A percentile compares a stretch with the other conserved stretches of the same genome.
phyloP scores from a whole-genome alignment of 2,329 filamentous ascomycete genomes.

The Didymella pinodella region DNA sequence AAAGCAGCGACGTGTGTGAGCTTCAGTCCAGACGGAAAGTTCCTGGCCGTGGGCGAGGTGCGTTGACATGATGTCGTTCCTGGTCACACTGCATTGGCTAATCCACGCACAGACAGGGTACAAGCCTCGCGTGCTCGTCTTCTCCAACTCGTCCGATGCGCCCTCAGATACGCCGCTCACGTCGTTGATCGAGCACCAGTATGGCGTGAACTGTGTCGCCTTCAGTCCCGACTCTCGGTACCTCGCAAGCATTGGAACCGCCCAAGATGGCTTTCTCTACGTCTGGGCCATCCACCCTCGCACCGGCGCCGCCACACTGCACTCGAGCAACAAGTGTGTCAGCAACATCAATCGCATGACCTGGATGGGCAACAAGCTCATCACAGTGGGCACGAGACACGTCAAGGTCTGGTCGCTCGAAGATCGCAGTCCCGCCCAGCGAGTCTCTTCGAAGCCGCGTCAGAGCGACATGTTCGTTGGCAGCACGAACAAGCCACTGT shows the following conservation, averaged over 20 bases:
- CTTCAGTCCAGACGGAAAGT: constrained; percentile 85
- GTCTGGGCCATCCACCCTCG: constrained; percentile 87
- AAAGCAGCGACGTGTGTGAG: constrained; percentile 93
- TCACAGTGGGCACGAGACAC: constrained; percentile 89
- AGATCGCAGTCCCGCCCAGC: constrained; percentile 64
- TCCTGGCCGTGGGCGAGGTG: constrained; percentile 87
- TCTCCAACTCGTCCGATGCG: constrained; percentile 77
- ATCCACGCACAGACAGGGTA: constrained; percentile 74
- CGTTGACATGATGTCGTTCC: constrained; percentile 26
- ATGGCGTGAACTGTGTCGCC: constrained; percentile 85
- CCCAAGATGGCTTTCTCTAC: constrained; percentile 93
- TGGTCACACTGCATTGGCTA: constrained; percentile 30
- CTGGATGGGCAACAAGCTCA: constrained; percentile 84
- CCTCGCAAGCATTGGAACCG: constrained; percentile 84
- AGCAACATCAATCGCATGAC: constrained; percentile 84
- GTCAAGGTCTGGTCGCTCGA: constrained; percentile 93
- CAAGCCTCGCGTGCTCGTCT: constrained; percentile 88
- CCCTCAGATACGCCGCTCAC: constrained; percentile 84
- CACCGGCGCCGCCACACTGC: constrained; percentile 78
- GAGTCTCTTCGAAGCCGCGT: constrained; percentile 50
- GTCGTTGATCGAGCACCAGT: constrained; percentile 86
- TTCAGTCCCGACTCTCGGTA: constrained; percentile 89
- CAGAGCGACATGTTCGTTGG: constrained; percentile 51
- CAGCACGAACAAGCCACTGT: constrained; percentile 68
- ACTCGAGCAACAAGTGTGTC: constrained; percentile 92